Conservation (phyloP, 768 basidiomycete genomes). For the Cystofilobasidium ferigula region DNA sequence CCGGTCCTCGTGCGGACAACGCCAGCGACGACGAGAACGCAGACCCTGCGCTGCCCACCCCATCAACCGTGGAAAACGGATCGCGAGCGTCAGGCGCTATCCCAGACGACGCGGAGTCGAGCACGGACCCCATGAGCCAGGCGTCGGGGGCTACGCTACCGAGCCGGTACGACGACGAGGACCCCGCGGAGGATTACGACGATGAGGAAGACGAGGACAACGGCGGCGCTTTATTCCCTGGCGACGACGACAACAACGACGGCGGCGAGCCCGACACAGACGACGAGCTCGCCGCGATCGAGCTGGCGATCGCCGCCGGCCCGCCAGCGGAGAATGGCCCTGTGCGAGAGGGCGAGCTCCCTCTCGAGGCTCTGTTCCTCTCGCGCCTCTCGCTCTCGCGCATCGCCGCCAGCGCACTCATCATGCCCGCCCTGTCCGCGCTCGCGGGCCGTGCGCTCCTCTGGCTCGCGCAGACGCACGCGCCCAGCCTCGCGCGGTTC, state of each 20-base stretch:
- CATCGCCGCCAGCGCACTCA: not conserved
- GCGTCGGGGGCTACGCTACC: not conserved
- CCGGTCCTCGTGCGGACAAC: not conserved
- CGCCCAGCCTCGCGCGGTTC: not conserved
- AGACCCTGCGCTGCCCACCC: not conserved
- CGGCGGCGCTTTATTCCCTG: not conserved
- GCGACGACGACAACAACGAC: conserved; percentile 23
- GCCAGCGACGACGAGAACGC: not conserved
- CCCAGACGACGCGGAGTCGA: not conserved
- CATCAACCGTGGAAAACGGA: not conserved
- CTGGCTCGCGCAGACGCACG: not conserved
- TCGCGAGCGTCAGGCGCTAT: too few relatives aligned
- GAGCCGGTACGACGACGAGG: conserved; percentile 2
- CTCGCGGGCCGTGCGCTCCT: not conserved
- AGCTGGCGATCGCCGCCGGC: conserved; percentile 7
- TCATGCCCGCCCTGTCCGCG: conserved; percentile 3
- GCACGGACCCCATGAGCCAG: not conserved
- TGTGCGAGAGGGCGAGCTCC: not conserved
- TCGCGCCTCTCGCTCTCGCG: conserved; percentile 1
- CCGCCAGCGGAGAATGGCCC: not conserved
- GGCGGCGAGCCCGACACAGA: conserved; percentile 3
- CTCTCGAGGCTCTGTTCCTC: conserved; percentile 1
- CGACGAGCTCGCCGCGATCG: conserved; percentile 14
- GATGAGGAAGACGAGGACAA: conserved; percentile 21
- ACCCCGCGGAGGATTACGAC: not conserved